Evolutionary conservation across 2,329 filamentous ascomycete genomes (phyloP).

Genomic region (Aspergillus caelatus): DNA sequence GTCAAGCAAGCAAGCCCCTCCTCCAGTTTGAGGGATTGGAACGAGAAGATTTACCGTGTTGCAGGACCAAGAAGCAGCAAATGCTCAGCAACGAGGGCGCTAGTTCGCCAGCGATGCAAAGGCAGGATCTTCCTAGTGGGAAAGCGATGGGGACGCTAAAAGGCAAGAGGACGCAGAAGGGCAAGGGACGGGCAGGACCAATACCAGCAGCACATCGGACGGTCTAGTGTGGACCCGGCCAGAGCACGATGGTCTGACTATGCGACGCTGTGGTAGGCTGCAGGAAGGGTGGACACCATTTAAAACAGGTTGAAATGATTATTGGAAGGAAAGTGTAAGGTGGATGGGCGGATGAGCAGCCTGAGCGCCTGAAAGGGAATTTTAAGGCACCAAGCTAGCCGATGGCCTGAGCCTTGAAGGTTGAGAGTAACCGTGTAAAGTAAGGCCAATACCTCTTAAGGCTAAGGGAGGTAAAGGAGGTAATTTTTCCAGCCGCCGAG

Average conservation of each 20-base stretch:
- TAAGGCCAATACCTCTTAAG: neutral
- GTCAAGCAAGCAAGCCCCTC: slow-evolving; percentile 17
- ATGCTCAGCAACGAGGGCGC: slow-evolving; percentile 23
- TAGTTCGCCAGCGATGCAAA: slow-evolving; percentile 23
- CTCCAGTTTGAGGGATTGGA: slow-evolving; percentile 20
- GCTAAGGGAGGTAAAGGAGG: neutral
- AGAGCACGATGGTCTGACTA: slow-evolving; percentile 34
- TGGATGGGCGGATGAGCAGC: slow-evolving; percentile 20
- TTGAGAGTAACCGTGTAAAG: slow-evolving; percentile 3
- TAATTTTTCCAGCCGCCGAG: slow-evolving; percentile 8
- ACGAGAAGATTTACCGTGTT: slow-evolving; percentile 25
- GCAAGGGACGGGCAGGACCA: slow-evolving; percentile 26
- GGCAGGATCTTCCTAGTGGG: slow-evolving; percentile 16
- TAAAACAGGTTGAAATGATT: slow-evolving; percentile 11
- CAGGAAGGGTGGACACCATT: slow-evolving; percentile 9
- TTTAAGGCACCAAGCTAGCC: slow-evolving; percentile 21
- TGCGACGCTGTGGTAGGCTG: slow-evolving; percentile 1
- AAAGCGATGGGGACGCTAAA: slow-evolving; percentile 19
- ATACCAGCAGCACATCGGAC: slow-evolving; percentile 30
- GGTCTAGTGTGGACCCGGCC: slow-evolving; percentile 28
- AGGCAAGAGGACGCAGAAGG: slow-evolving; percentile 24
- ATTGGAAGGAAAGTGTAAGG: slow-evolving; percentile 1
- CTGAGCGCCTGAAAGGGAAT: slow-evolving; percentile 24
- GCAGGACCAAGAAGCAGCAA: slow-evolving; percentile 23
- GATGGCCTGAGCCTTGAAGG: neutral